phyloP scores from a whole-genome alignment of 345 rosid species.

The Eucalyptus regnans region DNA sequence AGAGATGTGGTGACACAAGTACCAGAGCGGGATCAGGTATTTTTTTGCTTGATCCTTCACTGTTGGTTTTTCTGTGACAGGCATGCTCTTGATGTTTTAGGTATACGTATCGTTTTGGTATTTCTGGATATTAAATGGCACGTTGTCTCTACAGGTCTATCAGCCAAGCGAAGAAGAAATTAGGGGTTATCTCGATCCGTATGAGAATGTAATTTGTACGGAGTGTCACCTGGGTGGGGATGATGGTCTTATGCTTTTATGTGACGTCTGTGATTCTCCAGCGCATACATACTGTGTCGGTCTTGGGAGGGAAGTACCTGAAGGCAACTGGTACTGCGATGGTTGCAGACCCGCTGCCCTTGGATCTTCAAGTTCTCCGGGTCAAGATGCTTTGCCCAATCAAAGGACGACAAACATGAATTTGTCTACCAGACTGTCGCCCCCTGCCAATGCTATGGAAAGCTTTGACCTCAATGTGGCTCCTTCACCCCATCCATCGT shows the following conservation, averaged over 20 bases:
- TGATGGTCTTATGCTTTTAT: conserved; percentile 93
- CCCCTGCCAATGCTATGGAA: conserved; percentile 28
- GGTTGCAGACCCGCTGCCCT: conserved; percentile 81
- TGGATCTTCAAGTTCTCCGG: conserved; percentile 60
- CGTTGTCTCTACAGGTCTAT: conserved; percentile 52
- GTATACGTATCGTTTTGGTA: neutral
- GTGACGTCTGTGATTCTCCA: conserved; percentile 97
- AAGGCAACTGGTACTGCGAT: conserved; percentile 98
- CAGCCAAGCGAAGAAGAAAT: conserved; percentile 98
- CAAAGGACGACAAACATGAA: conserved; percentile 29
- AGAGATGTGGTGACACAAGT: conserved; percentile 60
- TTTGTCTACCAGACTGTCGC: conserved; percentile 38
- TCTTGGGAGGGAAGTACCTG: conserved; percentile 90
- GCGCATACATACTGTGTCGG: conserved; percentile 99
- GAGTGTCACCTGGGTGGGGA: conserved; percentile 97
- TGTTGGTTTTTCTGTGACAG: neutral
- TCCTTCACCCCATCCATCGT: conserved; percentile 40
- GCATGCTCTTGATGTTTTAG: neutral
- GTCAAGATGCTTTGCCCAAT: conserved; percentile 34
- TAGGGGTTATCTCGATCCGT: conserved; percentile 87
- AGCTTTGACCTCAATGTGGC: conserved; percentile 29
- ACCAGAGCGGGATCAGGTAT: conserved; percentile 94
- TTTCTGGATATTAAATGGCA: neutral
- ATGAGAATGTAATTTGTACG: conserved; percentile 84
- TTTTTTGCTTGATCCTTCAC: neutral